phyloP scores from a whole-genome alignment of 2,329 filamentous ascomycete genomes.

The Penicillium sclerotigenum region DNA sequence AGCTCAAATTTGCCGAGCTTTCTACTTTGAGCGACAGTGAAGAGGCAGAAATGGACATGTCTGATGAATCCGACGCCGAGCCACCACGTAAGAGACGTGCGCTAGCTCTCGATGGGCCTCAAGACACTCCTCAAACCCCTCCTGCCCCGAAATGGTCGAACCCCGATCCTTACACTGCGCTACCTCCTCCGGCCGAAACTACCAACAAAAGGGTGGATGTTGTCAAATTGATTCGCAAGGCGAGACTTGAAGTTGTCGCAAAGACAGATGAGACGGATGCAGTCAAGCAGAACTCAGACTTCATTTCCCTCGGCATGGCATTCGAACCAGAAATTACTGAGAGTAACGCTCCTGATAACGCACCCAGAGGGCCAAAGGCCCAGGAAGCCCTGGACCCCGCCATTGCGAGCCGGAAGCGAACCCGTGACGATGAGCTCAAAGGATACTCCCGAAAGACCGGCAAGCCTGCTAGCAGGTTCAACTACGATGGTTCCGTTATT shows the following conservation, averaged over 20 bases:
- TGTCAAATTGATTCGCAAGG: slow-evolving; percentile 87
- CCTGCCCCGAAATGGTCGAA: slow-evolving; percentile 82
- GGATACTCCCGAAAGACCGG: slow-evolving; percentile 52
- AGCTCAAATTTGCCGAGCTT: slow-evolving; percentile 36
- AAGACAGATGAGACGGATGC: slow-evolving; percentile 53
- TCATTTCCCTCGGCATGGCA: slow-evolving; percentile 78
- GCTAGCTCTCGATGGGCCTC: slow-evolving; percentile 21
- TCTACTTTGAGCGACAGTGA: slow-evolving; percentile 46
- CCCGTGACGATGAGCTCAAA: slow-evolving; percentile 65
- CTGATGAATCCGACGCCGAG: slow-evolving; percentile 33
- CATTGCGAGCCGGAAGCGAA: slow-evolving; percentile 72
- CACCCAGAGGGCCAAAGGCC: slow-evolving; percentile 36
- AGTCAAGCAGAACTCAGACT: slow-evolving; percentile 66
- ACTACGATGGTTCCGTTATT: slow-evolving; percentile 51
- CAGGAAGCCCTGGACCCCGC: slow-evolving; percentile 41
- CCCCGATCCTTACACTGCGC: slow-evolving; percentile 84
- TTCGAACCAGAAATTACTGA: slow-evolving; percentile 26
- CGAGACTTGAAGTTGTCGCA: slow-evolving; percentile 60
- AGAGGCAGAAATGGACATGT: slow-evolving; percentile 47
- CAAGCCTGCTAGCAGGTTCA: slow-evolving; percentile 52
- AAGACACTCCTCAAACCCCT: slow-evolving; percentile 24
- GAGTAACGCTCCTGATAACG: slow-evolving; percentile 33
- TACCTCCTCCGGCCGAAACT: slow-evolving; percentile 75
- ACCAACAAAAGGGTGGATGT: slow-evolving; percentile 75
- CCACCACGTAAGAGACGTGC: slow-evolving; percentile 42